phyloP scores from a whole-genome alignment of 495 filamentous ascomycete species.

The Neurospora hispaniola region DNA sequence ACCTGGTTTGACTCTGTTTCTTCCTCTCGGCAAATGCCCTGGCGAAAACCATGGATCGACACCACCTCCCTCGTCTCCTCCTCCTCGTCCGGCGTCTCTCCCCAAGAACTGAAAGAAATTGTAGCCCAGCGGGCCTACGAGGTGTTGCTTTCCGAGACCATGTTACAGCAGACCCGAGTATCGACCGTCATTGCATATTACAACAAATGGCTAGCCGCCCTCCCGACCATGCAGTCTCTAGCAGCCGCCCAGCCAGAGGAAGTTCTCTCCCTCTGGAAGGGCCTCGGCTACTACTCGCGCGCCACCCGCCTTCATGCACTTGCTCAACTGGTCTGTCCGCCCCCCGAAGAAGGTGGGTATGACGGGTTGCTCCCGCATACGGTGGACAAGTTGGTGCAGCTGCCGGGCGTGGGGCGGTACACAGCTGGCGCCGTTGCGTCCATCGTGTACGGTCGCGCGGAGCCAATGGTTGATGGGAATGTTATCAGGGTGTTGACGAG shows the following conservation, averaged over 20 bases:
- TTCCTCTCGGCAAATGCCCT: slow-evolving; percentile 33
- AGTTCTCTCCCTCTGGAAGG: slow-evolving; percentile 29
- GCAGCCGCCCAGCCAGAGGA: slow-evolving; percentile 27
- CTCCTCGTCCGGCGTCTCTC: neutral
- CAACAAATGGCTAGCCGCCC: slow-evolving; percentile 34
- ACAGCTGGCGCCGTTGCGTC: slow-evolving; percentile 36
- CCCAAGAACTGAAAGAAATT: slow-evolving; percentile 6
- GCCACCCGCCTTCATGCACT: slow-evolving; percentile 30
- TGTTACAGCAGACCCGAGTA: slow-evolving; percentile 44
- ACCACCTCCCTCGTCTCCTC: slow-evolving; percentile 4
- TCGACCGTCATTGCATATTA: slow-evolving; percentile 33
- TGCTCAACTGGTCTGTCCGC: slow-evolving; percentile 24
- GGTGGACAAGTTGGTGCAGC: slow-evolving; percentile 22
- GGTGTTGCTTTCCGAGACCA: slow-evolving; percentile 41
- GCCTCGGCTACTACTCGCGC: slow-evolving; percentile 37
- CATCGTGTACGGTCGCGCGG: slow-evolving; percentile 34
- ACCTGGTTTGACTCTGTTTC: slow-evolving; percentile 29
- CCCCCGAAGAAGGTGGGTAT: slow-evolving; percentile 1
- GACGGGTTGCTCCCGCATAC: slow-evolving; percentile 22
- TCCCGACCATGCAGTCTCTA: slow-evolving; percentile 29
- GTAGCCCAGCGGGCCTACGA: slow-evolving; percentile 36
- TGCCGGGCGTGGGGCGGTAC: slow-evolving; percentile 37
- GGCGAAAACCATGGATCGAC: slow-evolving; percentile 35
- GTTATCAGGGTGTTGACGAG: slow-evolving; percentile 35
- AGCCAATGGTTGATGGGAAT: slow-evolving; percentile 40